Evolutionary conservation across 140 eudicot genomes (phyloP).

Genomic region (Flaveria floridana): DNA sequence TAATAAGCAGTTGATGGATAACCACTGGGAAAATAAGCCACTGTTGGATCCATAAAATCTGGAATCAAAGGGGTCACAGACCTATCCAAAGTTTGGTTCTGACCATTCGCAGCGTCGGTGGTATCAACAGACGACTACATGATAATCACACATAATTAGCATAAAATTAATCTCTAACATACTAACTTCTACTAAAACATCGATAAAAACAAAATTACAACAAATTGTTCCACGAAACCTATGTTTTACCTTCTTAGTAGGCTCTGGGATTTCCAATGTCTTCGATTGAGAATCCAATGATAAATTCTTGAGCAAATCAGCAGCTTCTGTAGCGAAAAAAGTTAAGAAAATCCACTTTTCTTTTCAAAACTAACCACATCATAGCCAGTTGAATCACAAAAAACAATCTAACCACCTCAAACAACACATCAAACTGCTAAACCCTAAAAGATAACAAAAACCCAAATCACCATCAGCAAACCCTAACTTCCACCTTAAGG

Average conservation of each 20-base stretch:
- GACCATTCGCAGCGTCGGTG: constrained; percentile 36
- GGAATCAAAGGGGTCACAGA: constrained; percentile 60
- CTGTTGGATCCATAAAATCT: constrained; percentile 55
- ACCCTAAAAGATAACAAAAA: neutral
- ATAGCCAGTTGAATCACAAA: neutral
- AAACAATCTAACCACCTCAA: neutral
- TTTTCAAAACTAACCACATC: neutral
- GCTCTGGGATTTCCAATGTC: constrained; percentile 57
- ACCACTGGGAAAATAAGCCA: constrained; percentile 53
- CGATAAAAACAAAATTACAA: neutral
- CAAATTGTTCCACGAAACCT: neutral
- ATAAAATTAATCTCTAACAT: neutral
- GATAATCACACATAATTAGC: constrained; percentile 4
- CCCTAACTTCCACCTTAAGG: neutral
- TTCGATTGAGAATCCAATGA: constrained; percentile 74
- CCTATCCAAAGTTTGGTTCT: constrained; percentile 56
- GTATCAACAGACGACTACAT: constrained; percentile 50
- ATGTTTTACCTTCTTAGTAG: constrained; percentile 61
- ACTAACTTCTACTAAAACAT: neutral
- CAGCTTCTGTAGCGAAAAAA: constrained; percentile 51
- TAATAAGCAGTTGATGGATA: constrained; percentile 67
- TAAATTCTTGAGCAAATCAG: constrained; percentile 80
- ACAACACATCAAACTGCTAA: neutral
- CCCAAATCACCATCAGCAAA: constrained; percentile 15
- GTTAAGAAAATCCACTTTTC: constrained; percentile 36